Base-by-base conservation (phyloP, 768 basidiomycete genomes). In the Mrakia blollopis region DNA sequence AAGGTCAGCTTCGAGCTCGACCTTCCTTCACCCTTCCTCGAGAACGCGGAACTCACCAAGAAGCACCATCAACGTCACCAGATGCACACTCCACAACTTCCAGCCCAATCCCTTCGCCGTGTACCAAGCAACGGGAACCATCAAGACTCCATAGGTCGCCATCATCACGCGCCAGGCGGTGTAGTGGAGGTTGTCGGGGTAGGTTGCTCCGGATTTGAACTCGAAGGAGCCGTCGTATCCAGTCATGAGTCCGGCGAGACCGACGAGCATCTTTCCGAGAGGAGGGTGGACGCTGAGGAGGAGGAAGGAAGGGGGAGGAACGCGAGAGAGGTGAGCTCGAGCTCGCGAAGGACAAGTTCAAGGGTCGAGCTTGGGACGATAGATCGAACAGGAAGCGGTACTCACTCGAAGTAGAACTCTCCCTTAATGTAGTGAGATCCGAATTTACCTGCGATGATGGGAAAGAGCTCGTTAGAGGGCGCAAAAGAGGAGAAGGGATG, bases 251-350 rank as follows among this genome's bases (percentile, higher is more conserved):
- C 97, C 97, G 5, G 91, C 94, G 30, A 99, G 87, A 13, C 94
- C 97, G 78, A 99, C 96, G 74, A 99, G 88, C 94, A 99, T 98
- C 87, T 99, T 99, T 4, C 97, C 97, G 60, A 99, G 87, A 0
- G 97, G 97, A 8, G 97, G 97, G 81, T 99, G 97, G 37, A 98
- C 97, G 82, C 73, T 74, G 60, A 7, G 28, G 0, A 6, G 11
- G 18, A 11, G 18, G 41, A 35, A 63, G 5, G 44, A 71, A 54
- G n/a, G 11, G 44, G 25, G 14, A 21, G 69, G 7, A 41, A 52
- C 32, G 32, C 28, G 21, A 0, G 16, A 11, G 25, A 39, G 35
- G 37, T 16, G 65, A 37, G 35, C n/a, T 54, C 72, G 52, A 16
- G 35, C 13, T 54, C 52, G 21, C 13, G 14, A 44, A 23, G 30